These are phyloP conservation scores for Helotiales sp. DNA, from an alignment of 2,329 filamentous ascomycete species.

Conservation along the genomic window DNA sequence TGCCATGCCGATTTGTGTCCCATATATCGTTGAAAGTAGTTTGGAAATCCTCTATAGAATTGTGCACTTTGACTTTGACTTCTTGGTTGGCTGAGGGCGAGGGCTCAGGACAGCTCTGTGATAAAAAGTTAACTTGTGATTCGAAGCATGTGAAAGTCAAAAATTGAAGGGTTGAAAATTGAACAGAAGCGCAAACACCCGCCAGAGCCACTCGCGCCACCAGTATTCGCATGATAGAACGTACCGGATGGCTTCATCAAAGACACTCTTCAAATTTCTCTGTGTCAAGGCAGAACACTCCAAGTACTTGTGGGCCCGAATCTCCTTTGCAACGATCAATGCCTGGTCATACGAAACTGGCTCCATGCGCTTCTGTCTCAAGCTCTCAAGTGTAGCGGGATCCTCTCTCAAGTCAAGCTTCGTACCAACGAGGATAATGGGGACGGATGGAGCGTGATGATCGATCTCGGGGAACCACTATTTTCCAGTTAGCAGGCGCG, in stretches of 20 bases:
- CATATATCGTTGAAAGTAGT: constrained; percentile 3
- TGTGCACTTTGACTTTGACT: constrained; percentile 70
- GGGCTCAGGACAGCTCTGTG: constrained; percentile 74
- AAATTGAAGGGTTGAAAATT: neutral
- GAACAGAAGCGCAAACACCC: neutral
- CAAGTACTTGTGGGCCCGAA: constrained; percentile 94
- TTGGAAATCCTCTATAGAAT: constrained; percentile 58
- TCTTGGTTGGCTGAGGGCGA: constrained; percentile 59
- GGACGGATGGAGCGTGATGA: constrained; percentile 92
- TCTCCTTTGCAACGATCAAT: constrained; percentile 86
- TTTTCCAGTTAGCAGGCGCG: constrained; percentile 18
- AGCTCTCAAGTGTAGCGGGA: constrained; percentile 76
- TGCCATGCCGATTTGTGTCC: constrained; percentile 8
- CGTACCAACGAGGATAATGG: constrained; percentile 95
- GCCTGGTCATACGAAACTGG: constrained; percentile 96
- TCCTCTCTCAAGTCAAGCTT: constrained; percentile 97
- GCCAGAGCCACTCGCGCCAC: neutral
- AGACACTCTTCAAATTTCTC: constrained; percentile 96
- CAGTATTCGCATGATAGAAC: constrained; percentile 42
- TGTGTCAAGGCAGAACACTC: constrained; percentile 98
- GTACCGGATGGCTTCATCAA: constrained; percentile 97
- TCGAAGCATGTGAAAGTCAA: neutral
- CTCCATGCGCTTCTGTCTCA: constrained; percentile 93
- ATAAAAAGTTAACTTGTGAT: constrained; percentile 27
- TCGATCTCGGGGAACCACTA: constrained; percentile 98